Evolutionary conservation across 345 rosid genomes (phyloP), one percentile per base, ranked within the genome.

Genomic region (Abelmoschus esculentus): DNA sequence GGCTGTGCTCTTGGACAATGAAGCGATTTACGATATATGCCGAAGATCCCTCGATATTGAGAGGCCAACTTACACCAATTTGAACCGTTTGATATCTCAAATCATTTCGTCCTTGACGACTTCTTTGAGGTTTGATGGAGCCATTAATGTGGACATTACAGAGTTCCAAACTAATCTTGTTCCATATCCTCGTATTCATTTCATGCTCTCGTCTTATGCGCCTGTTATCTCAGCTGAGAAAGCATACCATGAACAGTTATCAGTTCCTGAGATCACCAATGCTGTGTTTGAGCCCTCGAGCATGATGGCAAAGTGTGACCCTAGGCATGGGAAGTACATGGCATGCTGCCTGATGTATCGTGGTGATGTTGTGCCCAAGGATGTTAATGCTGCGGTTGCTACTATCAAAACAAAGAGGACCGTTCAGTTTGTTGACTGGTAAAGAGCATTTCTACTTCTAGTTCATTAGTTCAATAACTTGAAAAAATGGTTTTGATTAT

Each of bases 251-350:
- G 92, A 90, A 73, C 92, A 86, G 79, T 74, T 87, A 40, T 90
- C 92, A 0, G 79, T 90, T 67, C 88, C 90, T 65, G 96, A 90
- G 79, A 85, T 90, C 75, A 90, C 96, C 0, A 90, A 76, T 66
- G 78, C 89, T 9, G 92, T 87, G 62, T 90, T 90, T 76, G 92
- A 90, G 66, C 96, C 96, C 6, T 80, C 91, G 15, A 87, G 82
- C 73, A 90, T 86, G 96, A 90, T 90, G 96, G 91, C 91, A 22
- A 90, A 88, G 81, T 90, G 93, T 66, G 96, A 90, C 70, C 96
- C 96, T 31, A 82, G 96, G 81, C 92, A 90, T 1, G 96, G 92
- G 63, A 90, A 90, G 75, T 87, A 87, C 80, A 90, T 87, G 91
- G 93, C 91, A 47, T 90, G 96, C 54, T 90, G 93, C 76, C 80